These are phyloP conservation scores for Thelephora aurantiotincta DNA, from an alignment of 768 basidiomycete genomes.

Conservation along the genomic window DNA sequence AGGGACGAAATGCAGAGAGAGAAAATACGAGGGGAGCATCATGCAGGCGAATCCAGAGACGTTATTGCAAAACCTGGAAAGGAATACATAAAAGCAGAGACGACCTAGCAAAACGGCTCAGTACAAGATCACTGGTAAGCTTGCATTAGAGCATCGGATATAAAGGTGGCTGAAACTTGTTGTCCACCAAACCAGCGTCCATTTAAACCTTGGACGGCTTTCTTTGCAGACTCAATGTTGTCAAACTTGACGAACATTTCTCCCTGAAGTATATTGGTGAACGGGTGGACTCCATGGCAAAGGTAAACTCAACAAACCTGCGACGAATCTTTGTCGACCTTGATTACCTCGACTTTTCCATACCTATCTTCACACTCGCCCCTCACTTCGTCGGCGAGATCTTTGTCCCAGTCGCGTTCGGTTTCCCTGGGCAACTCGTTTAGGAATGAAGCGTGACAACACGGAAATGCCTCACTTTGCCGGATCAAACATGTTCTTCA, in stretches of 20 bases:
- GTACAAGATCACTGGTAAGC: conserved; percentile 51
- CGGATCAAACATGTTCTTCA: conserved; percentile 97
- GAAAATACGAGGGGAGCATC: background rate
- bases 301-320: conserved; percentile 40
- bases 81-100: too few relatives aligned
- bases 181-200: conserved; percentile 96
- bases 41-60: background rate
- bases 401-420: conserved; percentile 91
- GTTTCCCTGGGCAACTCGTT: conserved; percentile 53
- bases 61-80: too few relatives aligned
- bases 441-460: background rate
- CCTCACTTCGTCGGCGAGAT: conserved; percentile 93
- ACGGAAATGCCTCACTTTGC: conserved; percentile 55
- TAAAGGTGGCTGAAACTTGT: conserved; percentile 76
- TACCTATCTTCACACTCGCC: conserved; percentile 88
- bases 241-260: conserved; percentile 96
- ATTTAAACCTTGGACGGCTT: conserved; percentile 81
- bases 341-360: conserved; percentile 75
- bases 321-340: conserved; percentile 77
- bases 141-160: conserved; percentile 89
- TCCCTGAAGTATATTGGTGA: conserved; percentile 37
- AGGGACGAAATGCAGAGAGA: background rate
- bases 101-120: background rate
- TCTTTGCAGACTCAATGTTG: conserved; percentile 61
- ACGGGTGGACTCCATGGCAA: background rate